Evolutionary conservation across 2,329 filamentous ascomycete genomes (phyloP), one percentile per base, ranked within the genome.

Genomic region (Pleurostoma richardsiae): DNA sequence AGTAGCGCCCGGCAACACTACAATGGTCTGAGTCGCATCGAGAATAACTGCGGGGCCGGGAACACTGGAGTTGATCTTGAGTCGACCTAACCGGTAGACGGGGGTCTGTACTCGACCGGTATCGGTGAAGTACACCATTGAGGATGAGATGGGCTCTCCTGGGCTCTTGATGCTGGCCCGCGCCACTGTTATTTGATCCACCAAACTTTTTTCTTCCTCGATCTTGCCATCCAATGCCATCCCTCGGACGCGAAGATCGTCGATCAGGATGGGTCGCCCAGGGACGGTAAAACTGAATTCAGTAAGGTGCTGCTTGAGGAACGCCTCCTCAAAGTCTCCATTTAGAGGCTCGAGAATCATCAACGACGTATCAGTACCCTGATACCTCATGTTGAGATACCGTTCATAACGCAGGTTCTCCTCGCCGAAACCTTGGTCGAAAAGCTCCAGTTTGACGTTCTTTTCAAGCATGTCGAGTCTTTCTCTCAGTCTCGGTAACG

Each of bases 1-100:
- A 1, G 59, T 62, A 3, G 65, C 58, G 10, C 53, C 56, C 1
- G 68, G 69, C 2, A 59, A 55, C 3, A 74, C 61, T 4, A 74
- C 57, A 11, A 74, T 69, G 0, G 70, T 74, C 46, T 74, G 71
- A 1, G 70, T 74, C 39, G 68, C 59, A 52, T 74, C 48, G 31
- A 50, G 41, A 26, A 50, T 43, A 36, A 50, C 28, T 3, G 48
- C 48, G 4, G 48, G 45, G 1, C 48, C 48, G 3, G 5, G 39
- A 4, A 50, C 40, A 11, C 10, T n/a, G n/a, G 10, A 19, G 5
- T 38, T 41, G 4, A 29, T 19, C 5, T 30, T 11, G 38, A 50
- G 39, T 2, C 31, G 33, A 6, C 46, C 41, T 30, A 55, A 49
- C 3, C 40, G 44, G 40, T 52, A 55, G 27, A 54, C 52, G 1